These are phyloP conservation scores for Lolium perenne DNA, from an alignment of 176 grass and related monocot species.

Conservation along the genomic window DNA sequence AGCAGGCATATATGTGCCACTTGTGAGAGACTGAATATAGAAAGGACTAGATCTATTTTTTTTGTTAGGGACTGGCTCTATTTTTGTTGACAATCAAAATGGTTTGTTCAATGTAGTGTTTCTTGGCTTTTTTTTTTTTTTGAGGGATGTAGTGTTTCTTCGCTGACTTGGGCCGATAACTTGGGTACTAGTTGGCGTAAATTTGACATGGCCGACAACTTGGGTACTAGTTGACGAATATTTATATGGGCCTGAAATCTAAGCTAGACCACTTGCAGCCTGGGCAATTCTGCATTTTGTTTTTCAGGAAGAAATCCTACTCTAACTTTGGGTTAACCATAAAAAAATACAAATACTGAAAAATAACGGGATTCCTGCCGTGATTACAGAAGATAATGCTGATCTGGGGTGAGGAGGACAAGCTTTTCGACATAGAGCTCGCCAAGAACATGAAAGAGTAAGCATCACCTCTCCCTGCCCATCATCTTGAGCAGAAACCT, in stretches of 20 bases:
- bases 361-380: neutral
- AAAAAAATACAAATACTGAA: neutral
- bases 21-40: neutral
- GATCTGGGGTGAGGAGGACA: constrained; percentile 90
- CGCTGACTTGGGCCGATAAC: too few relatives aligned
- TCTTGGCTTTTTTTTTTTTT: neutral
- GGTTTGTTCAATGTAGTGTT: neutral
- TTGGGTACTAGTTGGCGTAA: neutral
- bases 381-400: constrained; percentile 90
- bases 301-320: neutral
- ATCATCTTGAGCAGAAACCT: neutral
- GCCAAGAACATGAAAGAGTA: constrained; percentile 95
- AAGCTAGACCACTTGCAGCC: neutral
- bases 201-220: neutral
- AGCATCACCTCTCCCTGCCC: neutral
- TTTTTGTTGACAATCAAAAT: neutral
- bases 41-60: neutral
- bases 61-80: neutral
- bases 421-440: constrained; percentile 78
- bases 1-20: neutral
- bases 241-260: neutral
- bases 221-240: neutral
- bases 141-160: neutral
- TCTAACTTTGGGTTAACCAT: neutral
- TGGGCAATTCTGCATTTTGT: neutral